Evolutionary conservation across 208 protist genomes (phyloP).

Genomic region (Trypanosoma brucei): DNA sequence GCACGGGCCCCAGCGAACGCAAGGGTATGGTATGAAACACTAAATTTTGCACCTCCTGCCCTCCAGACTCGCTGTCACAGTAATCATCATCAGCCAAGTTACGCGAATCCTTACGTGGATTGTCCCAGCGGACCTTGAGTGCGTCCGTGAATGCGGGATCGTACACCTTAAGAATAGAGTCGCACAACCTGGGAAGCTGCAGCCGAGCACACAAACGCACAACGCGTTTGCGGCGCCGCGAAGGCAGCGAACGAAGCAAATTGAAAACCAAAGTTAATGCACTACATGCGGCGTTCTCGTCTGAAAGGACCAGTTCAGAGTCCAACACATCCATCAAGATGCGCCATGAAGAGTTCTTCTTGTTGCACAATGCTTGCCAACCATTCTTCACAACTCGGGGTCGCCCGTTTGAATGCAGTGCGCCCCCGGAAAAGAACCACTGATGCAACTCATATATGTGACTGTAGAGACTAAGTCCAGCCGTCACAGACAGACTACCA

Average conservation of each 20-base stretch:
- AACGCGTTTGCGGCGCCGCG: conserved; percentile 14
- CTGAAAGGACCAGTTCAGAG: conserved; percentile 30
- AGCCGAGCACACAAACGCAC: conserved; percentile 48
- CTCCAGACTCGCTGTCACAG: neutral
- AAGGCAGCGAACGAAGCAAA: conserved; percentile 36
- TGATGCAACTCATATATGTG: conserved; percentile 13
- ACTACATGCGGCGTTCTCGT: conserved; percentile 29
- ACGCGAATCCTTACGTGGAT: neutral
- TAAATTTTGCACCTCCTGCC: neutral
- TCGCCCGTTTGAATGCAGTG: neutral
- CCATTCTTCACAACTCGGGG: conserved; percentile 20
- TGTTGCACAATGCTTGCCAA: conserved; percentile 52
- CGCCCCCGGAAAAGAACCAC: conserved; percentile 15
- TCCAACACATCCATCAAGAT: conserved; percentile 43
- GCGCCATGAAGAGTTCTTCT: conserved; percentile 46
- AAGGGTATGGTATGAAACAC: neutral
- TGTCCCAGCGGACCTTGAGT: conserved; percentile 6
- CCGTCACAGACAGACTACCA: neutral
- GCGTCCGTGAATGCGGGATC: conserved; percentile 11
- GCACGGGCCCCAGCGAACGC: conserved; percentile 2
- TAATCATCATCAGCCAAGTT: neutral
- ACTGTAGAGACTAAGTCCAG: conserved; percentile 12
- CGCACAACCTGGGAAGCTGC: conserved; percentile 37
- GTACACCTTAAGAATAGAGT: conserved; percentile 29
- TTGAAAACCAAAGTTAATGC: conserved; percentile 72